Conservation (phyloP, 208 protist genomes). For the Leishmania arabica region DNA sequence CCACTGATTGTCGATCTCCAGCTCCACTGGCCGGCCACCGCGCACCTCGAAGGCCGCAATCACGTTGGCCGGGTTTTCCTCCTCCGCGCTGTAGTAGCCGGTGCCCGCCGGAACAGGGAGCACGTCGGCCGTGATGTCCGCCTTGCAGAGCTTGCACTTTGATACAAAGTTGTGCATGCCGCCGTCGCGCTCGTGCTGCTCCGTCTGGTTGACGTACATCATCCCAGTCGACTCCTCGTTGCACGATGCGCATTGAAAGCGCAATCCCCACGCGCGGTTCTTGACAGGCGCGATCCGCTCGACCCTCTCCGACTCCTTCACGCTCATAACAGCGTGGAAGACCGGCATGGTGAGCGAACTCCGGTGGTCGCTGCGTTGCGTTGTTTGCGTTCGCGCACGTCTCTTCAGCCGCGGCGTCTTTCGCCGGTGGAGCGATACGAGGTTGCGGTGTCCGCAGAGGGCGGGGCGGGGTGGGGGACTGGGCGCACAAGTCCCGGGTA, state of each 20-base stretch:
- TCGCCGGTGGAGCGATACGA: background rate
- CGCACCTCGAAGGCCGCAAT: constrained; percentile 66
- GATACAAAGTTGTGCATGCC: constrained; percentile 58
- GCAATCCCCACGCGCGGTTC: constrained; percentile 54
- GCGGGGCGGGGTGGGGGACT: background rate
- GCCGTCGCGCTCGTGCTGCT: constrained; percentile 48
- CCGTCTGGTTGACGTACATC: constrained; percentile 58
- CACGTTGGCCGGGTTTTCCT: constrained; percentile 12
- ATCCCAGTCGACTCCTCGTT: constrained; percentile 47
- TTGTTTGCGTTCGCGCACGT: background rate
- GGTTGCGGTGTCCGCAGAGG: background rate
- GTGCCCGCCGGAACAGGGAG: constrained; percentile 18
- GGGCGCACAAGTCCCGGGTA: background rate
- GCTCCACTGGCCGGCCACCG: constrained; percentile 58
- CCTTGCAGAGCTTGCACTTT: constrained; percentile 66
- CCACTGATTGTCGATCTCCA: constrained; percentile 73
- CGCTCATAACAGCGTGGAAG: constrained; percentile 46
- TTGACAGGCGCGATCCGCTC: constrained; percentile 32
- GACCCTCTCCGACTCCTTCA: constrained; percentile 64
- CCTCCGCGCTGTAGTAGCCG: constrained; percentile 22
- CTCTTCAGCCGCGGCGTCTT: constrained; percentile 2
- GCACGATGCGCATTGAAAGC: constrained; percentile 56
- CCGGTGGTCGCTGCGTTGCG: background rate
- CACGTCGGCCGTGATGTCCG: constrained; percentile 41
- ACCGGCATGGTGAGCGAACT: constrained; percentile 46